These are phyloP conservation scores for Akanthomyces dipterigenus DNA, from an alignment of 2,329 filamentous ascomycete genomes.

Conservation along the genomic window DNA sequence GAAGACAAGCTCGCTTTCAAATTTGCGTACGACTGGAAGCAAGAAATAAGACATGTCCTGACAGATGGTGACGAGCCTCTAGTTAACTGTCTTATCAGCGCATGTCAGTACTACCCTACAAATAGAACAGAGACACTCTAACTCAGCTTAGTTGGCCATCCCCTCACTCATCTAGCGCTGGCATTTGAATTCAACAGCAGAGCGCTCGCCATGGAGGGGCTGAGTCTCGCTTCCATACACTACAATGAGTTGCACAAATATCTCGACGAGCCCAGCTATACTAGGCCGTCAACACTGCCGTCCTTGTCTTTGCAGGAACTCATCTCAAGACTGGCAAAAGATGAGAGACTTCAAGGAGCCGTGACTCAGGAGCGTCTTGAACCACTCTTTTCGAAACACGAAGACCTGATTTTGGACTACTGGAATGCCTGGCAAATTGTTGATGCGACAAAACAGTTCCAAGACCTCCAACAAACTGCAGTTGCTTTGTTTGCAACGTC, in stretches of 20 bases:
- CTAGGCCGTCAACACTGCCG: slow-evolving; percentile 52
- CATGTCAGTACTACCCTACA: slow-evolving; percentile 49
- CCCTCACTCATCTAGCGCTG: slow-evolving; percentile 92
- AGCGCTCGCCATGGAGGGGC: slow-evolving; percentile 82
- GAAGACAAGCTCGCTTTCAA: slow-evolving; percentile 76
- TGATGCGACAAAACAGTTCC: slow-evolving; percentile 67
- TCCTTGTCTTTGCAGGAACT: slow-evolving; percentile 63
- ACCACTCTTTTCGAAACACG: slow-evolving; percentile 60
- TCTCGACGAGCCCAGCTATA: slow-evolving; percentile 67
- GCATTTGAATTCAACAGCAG: slow-evolving; percentile 82
- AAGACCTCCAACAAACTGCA: slow-evolving; percentile 58
- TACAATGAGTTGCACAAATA: slow-evolving; percentile 58
- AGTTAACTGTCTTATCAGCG: slow-evolving; percentile 71
- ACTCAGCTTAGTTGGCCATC: slow-evolving; percentile 63
- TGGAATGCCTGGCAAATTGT: slow-evolving; percentile 81
- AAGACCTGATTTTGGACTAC: slow-evolving; percentile 70
- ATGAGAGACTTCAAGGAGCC: slow-evolving; percentile 62
- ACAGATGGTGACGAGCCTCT: slow-evolving; percentile 69
- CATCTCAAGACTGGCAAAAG: slow-evolving; percentile 59
- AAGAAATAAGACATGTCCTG: slow-evolving; percentile 68
- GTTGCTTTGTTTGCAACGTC: slow-evolving; percentile 56
- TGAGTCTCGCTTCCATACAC: slow-evolving; percentile 57
- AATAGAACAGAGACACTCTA: neutral
- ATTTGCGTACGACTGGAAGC: slow-evolving; percentile 77
- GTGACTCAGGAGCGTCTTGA: slow-evolving; percentile 60